Evolutionary conservation across 768 basidiomycete genomes (phyloP).

Genomic region (Pulveroboletus frians): DNA sequence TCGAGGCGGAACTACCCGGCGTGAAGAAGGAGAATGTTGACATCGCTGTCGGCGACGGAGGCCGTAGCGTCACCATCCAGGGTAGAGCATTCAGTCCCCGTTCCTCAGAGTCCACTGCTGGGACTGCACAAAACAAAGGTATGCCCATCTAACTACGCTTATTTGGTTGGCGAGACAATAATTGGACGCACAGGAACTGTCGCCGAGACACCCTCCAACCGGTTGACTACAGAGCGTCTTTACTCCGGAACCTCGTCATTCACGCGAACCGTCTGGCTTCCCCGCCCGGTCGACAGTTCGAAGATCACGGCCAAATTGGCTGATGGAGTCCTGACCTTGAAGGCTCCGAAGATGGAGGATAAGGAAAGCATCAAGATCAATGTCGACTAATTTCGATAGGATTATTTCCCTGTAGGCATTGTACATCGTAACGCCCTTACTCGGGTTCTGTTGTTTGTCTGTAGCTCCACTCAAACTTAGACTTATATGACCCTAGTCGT

Average conservation of each 20-base stretch:
- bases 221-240: constrained; percentile 56
- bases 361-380: constrained; percentile 47
- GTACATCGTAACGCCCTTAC: neutral
- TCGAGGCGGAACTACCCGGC: constrained; percentile 77
- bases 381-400: constrained; percentile 21
- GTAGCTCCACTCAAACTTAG: constrained; percentile 7
- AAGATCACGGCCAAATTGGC: constrained; percentile 59
- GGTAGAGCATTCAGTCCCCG: constrained; percentile 44
- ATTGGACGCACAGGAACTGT: constrained; percentile 11
- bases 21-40: constrained; percentile 74
- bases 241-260: constrained; percentile 53
- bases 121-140: constrained; percentile 27
- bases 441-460: neutral
- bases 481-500: neutral
- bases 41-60: constrained; percentile 64
- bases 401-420: neutral
- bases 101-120: constrained; percentile 16
- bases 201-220: constrained; percentile 32
- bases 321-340: constrained; percentile 66
- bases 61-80: constrained; percentile 67
- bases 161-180: neutral
- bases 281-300: constrained; percentile 52
- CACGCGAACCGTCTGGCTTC: constrained; percentile 68
- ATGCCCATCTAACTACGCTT: neutral
- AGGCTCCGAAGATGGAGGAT: constrained; percentile 57